Evolutionary conservation across 768 basidiomycete genomes (phyloP), one percentile per base, ranked within the genome.

Genomic region (Lyophyllum atratum): DNA sequence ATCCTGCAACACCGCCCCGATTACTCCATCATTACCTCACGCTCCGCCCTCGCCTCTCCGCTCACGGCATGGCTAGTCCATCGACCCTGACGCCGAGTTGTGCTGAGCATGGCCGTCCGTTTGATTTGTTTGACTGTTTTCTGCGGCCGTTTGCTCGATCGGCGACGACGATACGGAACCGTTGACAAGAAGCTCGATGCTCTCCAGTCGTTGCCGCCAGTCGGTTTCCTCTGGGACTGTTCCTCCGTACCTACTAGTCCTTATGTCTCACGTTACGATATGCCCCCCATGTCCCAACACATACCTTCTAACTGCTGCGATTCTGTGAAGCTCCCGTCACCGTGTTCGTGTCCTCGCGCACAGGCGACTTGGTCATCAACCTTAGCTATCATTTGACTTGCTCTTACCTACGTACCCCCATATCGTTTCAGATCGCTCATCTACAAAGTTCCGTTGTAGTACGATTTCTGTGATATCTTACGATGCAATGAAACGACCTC

Each of bases 391-490:
- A 42, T 46, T 25, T 39, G 40, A 42, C 28, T 61, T 60, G 40
- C 42, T 49, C 22, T 25, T 31, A 51, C 45, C 42, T 48, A 53
- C 46, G 19, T 57, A 49, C 53, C 49, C 44, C 56, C 37, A 58
- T 51, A 63, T 63, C 62, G 62, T 58, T 56, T 56, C 50, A 40
- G 25, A 65, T 69, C 69, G 68, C 68, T 67, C 61, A 46, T 64
- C 71, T 72, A 72, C 71, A 71, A 72, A 59, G 70, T 69, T 68
- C 66, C 65, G 71, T 71, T 74, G 74, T 76, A 76, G 73, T 73
- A 74, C 74, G 74, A 75, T 76, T 73, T 74, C 74, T 71, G 70
- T 72, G 72, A 72, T 66, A 73, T 73, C 71, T 70, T 73, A 73
- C 72, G 73, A 72, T 61, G 67, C 72, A 74, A 74, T 72, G 72